Conservation (phyloP, 2,329 filamentous ascomycete species). For the Stagonosporopsis vannaccii region DNA sequence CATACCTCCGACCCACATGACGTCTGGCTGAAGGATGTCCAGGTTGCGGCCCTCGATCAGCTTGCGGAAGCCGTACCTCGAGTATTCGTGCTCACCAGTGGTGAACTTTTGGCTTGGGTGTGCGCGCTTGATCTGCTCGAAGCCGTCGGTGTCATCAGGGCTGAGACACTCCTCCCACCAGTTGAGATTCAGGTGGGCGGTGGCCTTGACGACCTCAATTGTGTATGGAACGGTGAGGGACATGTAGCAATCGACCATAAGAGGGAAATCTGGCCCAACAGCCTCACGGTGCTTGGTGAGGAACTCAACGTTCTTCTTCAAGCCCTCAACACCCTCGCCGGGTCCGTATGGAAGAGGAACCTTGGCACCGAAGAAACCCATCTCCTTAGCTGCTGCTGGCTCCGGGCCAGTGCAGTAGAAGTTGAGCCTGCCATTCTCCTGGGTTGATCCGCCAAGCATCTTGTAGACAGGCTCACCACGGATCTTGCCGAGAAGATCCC, state of each 20-base stretch:
- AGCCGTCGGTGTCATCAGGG: constrained; percentile 91
- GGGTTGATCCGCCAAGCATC: constrained; percentile 89
- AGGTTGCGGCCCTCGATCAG: constrained; percentile 89
- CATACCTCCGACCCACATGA: constrained; percentile 96
- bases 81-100: constrained; percentile 95
- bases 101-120: constrained; percentile 93
- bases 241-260: constrained; percentile 99
- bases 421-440: constrained; percentile 70
- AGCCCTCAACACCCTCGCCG: constrained; percentile 80
- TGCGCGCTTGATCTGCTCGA: constrained; percentile 86
- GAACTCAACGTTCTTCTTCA: constrained; percentile 90
- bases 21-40: constrained; percentile 93
- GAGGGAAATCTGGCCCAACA: constrained; percentile 87
- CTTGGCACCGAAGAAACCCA: constrained; percentile 92
- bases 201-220: constrained; percentile 86
- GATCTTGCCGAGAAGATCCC: constrained; percentile 91
- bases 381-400: constrained; percentile 77
- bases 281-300: constrained; percentile 82
- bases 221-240: constrained; percentile 91
- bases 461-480: constrained; percentile 94
- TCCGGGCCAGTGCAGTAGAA: constrained; percentile 97
- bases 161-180: constrained; percentile 97
- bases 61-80: constrained; percentile 92
- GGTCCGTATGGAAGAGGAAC: constrained; percentile 89
- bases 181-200: constrained; percentile 85